A percentile compares a stretch with the other conserved stretches of the same genome.
These are phyloP conservation scores for Candolleomyces efflorescens DNA, from an alignment of 768 basidiomycete genomes.

Conservation along the genomic window DNA sequence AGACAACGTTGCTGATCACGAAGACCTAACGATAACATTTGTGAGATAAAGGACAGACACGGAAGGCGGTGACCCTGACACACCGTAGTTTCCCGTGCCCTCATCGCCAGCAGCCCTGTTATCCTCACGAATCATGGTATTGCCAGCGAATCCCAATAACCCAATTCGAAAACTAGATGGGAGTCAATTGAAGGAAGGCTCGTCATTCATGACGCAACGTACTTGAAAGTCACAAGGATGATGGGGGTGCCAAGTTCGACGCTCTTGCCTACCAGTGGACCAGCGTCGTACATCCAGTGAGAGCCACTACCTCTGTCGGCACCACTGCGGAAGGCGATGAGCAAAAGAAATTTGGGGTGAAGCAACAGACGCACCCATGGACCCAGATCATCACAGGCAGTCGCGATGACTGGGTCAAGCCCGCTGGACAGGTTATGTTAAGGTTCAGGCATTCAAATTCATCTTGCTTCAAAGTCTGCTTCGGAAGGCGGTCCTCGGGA, in stretches of 20 bases:
- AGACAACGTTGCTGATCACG: constrained; percentile 62
- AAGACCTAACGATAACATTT: constrained; percentile 36
- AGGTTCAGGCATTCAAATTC: constrained; percentile 81
- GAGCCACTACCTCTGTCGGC: constrained; percentile 71
- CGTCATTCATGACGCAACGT: constrained; percentile 20
- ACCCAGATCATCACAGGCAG: constrained; percentile 83
- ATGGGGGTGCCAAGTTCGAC: constrained; percentile 59
- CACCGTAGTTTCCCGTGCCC: constrained; percentile 78
- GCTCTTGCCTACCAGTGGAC: constrained; percentile 66
- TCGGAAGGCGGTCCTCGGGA: constrained; percentile 45
- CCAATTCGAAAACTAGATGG: constrained; percentile 66
- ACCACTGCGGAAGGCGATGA: constrained; percentile 40
- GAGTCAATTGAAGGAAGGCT: background rate
- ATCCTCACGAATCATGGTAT: constrained; percentile 60
- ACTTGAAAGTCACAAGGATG: constrained; percentile 76
- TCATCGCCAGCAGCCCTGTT: constrained; percentile 60
- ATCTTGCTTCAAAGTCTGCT: constrained; percentile 54
- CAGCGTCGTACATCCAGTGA: constrained; percentile 75
- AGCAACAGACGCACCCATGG: constrained; percentile 55
- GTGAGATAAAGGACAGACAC: background rate
- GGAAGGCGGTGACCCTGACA: constrained; percentile 14
- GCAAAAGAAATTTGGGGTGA: constrained; percentile 4
- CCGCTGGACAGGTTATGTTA: constrained; percentile 73
- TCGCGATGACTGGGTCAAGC: constrained; percentile 45
- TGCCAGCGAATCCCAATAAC: constrained; percentile 72